Evolutionary conservation across 768 basidiomycete genomes (phyloP).

Genomic region (Sarcodon aspratus): DNA sequence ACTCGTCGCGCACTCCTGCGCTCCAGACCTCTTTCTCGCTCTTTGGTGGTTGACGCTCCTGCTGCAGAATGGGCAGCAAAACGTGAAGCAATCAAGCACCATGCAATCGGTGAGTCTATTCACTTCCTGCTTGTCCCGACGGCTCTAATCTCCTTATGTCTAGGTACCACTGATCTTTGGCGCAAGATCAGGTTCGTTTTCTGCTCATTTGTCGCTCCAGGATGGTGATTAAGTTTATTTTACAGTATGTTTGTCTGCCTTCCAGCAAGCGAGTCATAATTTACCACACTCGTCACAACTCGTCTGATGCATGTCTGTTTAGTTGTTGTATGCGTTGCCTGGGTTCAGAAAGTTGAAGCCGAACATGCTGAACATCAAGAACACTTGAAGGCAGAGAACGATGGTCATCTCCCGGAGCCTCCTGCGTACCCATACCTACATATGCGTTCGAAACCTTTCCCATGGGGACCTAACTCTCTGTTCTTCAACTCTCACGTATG

Average conservation of each 20-base stretch:
- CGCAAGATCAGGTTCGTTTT: constrained; percentile 70
- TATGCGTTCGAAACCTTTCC: constrained; percentile 66
- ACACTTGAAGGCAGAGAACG: constrained; percentile 63
- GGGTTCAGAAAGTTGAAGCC: constrained; percentile 40
- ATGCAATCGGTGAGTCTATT: constrained; percentile 45
- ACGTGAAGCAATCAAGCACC: constrained; percentile 47
- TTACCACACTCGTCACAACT: neutral
- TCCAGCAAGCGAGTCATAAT: constrained; percentile 51
- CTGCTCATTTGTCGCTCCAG: neutral
- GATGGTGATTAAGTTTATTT: constrained; percentile 5
- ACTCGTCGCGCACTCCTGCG: constrained; percentile 38
- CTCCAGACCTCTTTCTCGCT: constrained; percentile 23
- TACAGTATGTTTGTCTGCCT: constrained; percentile 53
- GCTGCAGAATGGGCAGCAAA: constrained; percentile 36
- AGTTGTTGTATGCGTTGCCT: constrained; percentile 20
- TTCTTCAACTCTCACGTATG: constrained; percentile 73
- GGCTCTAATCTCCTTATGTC: constrained; percentile 3
- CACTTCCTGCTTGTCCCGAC: constrained; percentile 2
- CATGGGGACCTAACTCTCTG: constrained; percentile 76
- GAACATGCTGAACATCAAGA: constrained; percentile 65
- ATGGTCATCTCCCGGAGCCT: constrained; percentile 55
- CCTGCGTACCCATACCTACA: constrained; percentile 75
- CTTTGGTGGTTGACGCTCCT: constrained; percentile 28
- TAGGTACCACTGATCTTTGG: constrained; percentile 76
- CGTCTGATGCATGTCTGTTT: neutral